phyloP scores from a whole-genome alignment of 228 moss, liverwort and hornwort genomes.

The Sphagnum magellanicum region DNA sequence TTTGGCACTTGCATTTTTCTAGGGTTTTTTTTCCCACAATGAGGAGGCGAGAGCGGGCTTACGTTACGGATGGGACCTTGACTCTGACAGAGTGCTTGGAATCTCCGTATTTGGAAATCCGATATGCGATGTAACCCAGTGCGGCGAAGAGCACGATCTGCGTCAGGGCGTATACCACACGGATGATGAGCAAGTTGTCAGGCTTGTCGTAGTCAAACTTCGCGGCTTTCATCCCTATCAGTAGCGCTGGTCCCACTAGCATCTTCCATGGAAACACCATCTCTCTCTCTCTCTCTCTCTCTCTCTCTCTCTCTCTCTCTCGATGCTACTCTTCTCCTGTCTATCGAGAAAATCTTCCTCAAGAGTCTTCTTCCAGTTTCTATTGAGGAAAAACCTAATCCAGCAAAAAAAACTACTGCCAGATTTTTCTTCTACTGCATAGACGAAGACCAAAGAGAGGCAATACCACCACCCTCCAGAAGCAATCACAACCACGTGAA shows the following conservation, averaged over 20 bases:
- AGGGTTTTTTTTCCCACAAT: too few relatives aligned
- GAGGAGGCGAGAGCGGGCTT: background rate
- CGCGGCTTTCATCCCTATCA: constrained; percentile 47
- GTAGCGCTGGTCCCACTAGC: constrained; percentile 54
- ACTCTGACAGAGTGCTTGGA: constrained; percentile 46
- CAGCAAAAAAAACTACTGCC: too few relatives aligned
- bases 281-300: background rate
- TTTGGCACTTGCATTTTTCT: too few relatives aligned
- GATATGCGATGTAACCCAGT: constrained; percentile 31
- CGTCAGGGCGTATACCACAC: constrained; percentile 49
- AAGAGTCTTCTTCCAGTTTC: too few relatives aligned
- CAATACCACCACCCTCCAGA: too few relatives aligned
- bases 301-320: background rate
- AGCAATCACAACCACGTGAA: too few relatives aligned
- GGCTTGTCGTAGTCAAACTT: constrained; percentile 58
- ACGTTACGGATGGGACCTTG: constrained; percentile 26
- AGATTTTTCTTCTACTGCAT: too few relatives aligned
- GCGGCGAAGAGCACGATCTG: constrained; percentile 34
- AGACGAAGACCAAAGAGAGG: too few relatives aligned
- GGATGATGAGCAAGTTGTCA: constrained; percentile 49
- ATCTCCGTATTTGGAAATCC: constrained; percentile 44
- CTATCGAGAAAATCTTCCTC: too few relatives aligned
- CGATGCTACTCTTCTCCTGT: background rate
- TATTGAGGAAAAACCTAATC: too few relatives aligned
- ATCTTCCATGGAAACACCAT: constrained; percentile 71